phyloP scores from a whole-genome alignment of 805 yeast species.

The Kluyveromyces wickerhamii region DNA sequence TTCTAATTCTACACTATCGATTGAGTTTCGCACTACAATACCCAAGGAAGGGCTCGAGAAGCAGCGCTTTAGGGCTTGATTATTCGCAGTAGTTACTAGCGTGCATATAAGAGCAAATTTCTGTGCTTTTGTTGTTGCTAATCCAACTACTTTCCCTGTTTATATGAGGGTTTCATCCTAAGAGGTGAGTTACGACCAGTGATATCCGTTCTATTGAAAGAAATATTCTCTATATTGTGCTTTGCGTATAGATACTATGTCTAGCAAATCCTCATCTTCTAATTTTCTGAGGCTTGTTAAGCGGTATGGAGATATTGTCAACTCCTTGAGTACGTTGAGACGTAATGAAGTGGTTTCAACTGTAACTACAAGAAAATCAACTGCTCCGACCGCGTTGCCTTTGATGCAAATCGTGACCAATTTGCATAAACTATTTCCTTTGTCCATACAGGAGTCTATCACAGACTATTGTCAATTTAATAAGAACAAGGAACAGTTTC shows the following conservation, averaged over 20 bases:
- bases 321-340: neutral
- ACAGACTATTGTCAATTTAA: conserved; percentile 39
- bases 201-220: too few relatives aligned
- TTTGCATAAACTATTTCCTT: conserved; percentile 50
- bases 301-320: neutral
- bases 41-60: too few relatives aligned
- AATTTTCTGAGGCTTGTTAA: conserved; percentile 2
- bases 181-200: too few relatives aligned
- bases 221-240: too few relatives aligned
- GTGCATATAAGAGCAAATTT: too few relatives aligned
- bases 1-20: too few relatives aligned
- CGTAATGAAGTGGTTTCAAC: neutral
- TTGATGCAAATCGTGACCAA: conserved; percentile 36
- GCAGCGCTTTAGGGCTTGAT: too few relatives aligned
- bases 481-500: conserved; percentile 36
- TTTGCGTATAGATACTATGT: neutral
- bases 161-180: too few relatives aligned
- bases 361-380: conserved; percentile 1
- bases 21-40: too few relatives aligned
- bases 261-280: conserved; percentile 4
- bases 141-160: too few relatives aligned
- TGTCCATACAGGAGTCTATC: conserved; percentile 43
- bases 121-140: too few relatives aligned
- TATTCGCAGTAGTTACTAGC: too few relatives aligned
- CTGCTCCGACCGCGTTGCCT: conserved; percentile 47